Conservation (phyloP, 371 early-diverging fungal species). For the Ordospora pajunii region DNA sequence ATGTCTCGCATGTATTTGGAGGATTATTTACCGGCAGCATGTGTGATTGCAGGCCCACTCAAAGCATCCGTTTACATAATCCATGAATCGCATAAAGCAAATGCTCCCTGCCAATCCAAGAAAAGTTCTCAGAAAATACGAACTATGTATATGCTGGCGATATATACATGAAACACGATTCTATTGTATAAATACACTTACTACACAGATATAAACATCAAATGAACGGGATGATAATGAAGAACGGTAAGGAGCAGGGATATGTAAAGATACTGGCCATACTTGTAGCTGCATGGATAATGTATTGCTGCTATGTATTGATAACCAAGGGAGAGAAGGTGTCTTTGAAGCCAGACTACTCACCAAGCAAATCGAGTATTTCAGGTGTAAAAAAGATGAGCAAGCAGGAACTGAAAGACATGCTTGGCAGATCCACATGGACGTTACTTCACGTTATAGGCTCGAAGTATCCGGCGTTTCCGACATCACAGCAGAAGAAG, state of each 20-base stretch:
- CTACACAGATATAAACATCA: neutral
- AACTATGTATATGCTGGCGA: neutral
- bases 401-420: conserved; percentile 66
- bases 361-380: neutral
- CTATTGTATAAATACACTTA: neutral
- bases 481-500: conserved; percentile 68
- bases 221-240: neutral
- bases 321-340: neutral
- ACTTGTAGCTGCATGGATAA: conserved; percentile 18
- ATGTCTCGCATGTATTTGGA: neutral
- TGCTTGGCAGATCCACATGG: conserved; percentile 85
- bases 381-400: conserved; percentile 4
- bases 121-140: no score
- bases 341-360: neutral
- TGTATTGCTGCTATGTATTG: conserved; percentile 25
- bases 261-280: conserved; percentile 10
- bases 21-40: no score
- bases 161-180: neutral
- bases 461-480: conserved; percentile 81
- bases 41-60: no score
- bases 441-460: conserved; percentile 92
- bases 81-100: no score
- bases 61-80: no score
- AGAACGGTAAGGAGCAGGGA: conserved; percentile 21
- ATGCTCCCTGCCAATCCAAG: no score